Conservation (phyloP, 1,284 basidiomycete genomes). For the Anthracocystis walkeri region DNA sequence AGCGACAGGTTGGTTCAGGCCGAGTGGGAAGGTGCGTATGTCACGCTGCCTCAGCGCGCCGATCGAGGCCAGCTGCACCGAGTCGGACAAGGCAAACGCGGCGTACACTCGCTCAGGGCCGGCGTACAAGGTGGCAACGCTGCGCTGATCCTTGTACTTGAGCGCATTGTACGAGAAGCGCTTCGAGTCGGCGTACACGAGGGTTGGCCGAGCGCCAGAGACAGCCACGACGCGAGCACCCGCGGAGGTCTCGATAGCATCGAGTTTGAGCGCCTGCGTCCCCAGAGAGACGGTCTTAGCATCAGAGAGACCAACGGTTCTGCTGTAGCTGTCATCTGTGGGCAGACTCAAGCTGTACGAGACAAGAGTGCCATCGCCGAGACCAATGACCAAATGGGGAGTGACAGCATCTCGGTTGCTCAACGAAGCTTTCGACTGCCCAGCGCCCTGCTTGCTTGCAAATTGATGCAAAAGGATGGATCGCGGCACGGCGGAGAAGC, state of each 20-base stretch:
- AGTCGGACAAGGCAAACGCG: conserved; percentile 47
- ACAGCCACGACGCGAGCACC: conserved; percentile 61
- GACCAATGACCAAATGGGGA: conserved; percentile 78
- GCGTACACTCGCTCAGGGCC: conserved; percentile 26
- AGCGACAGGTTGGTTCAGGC: conserved; percentile 67
- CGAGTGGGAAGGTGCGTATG: conserved; percentile 66
- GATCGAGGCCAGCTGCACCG: conserved; percentile 60
- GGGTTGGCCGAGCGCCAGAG: conserved; percentile 62
- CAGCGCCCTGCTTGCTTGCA: conserved; percentile 59
- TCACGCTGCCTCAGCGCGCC: conserved; percentile 65
- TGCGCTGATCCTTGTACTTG: conserved; percentile 54
- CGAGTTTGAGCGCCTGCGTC: conserved; percentile 76
- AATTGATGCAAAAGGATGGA: conserved; percentile 81
- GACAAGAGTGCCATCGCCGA: conserved; percentile 83
- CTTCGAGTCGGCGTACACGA: conserved; percentile 59
- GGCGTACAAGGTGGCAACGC: conserved; percentile 46
- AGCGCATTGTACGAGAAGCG: conserved; percentile 64
- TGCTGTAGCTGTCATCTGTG: conserved; percentile 32
- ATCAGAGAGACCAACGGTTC: conserved; percentile 69
- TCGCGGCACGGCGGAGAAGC: conserved; percentile 73
- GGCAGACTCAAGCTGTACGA: conserved; percentile 72
- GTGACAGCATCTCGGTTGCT: conserved; percentile 25
- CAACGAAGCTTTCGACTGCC: conserved; percentile 11
- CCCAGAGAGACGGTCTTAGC: conserved; percentile 79
- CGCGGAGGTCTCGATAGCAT: conserved; percentile 58